Evolutionary conservation across 129 eudicot species (phyloP), one percentile per base, ranked within the genome.

Genomic region (Glebionis coronaria): DNA sequence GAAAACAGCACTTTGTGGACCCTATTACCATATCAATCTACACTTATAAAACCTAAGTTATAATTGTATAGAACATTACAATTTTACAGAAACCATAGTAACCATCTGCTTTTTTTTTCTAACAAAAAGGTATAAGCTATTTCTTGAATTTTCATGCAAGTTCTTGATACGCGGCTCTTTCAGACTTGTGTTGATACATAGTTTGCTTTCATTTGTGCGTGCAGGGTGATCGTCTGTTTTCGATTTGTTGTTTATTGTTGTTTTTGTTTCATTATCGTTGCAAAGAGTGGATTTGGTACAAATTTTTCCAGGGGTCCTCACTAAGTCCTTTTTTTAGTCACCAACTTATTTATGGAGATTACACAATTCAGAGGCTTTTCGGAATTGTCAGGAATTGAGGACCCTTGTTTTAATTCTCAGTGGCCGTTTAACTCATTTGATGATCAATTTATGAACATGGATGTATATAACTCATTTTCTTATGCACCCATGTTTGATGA

Each of bases 301-400:
- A 54, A 7, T 68, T 54, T 38, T 61, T 18, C 35, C 63, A 68
- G 13, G 53, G 40, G 62, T 68, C 73, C 63, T 68, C 63, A 9
- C 5, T 53, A 12, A 68, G 13, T 38, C 23, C 53, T 38, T 68
- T 68, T n/a, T 46, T 53, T 73, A 0, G 6, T 28, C 44, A 35
- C 25, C 9, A 9, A 21, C 12, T 1, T 27, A n/a, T 51, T 7
- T 28, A 87, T 87, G 95, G 95, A 84, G 78, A 72, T 80, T 63
- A 65, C 95, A 44, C 80, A 69, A 42, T 58, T 82, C 54, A 78
- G 78, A 65, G 79, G 83, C 55, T 78, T 79, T 5, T 59, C 81
- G 56, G 91, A 82, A 28, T 35, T 84, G 80, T 79, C 79, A 78
- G 96, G 86, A 79, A 73, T 85, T 70, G 91, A 84, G 63, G 92